phyloP scores from a whole-genome alignment of 805 yeast species.

The Ogataea saltuana region DNA sequence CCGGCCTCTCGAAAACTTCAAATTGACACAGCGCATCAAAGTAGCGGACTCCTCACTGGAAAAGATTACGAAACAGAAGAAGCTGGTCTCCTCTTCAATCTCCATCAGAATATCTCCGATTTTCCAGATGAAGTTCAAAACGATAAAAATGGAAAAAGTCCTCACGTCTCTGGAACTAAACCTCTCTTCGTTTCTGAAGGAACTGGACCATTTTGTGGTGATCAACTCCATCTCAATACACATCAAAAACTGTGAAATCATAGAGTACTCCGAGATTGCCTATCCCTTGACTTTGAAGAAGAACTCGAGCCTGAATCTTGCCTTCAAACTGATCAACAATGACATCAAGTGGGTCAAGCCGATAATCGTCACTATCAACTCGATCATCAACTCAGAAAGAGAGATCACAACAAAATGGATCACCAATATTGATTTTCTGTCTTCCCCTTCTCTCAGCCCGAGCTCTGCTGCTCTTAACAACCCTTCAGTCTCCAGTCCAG shows the following conservation, averaged over 20 bases:
- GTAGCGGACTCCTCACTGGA: conserved; percentile 17
- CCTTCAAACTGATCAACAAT: conserved; percentile 30
- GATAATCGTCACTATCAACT: conserved; percentile 24
- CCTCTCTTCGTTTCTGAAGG: conserved; percentile 21
- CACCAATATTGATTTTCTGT: conserved; percentile 37
- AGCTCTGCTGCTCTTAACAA: conserved; percentile 3
- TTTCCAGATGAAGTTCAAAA: conserved; percentile 32
- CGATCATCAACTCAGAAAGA: conserved; percentile 22
- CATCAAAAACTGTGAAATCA: conserved; percentile 28
- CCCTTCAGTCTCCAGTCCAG: conserved; percentile 31
- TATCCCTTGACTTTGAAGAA: conserved; percentile 35
- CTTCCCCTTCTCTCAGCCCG: conserved; percentile 11
- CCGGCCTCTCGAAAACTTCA: conserved; percentile 10
- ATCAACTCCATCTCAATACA: conserved; percentile 22
- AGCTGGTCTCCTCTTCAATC: conserved; percentile 10
- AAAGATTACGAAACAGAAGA: conserved; percentile 7
- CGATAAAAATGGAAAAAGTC: conserved; percentile 28
- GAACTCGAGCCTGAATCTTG: conserved; percentile 24
- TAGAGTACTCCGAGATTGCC: conserved; percentile 20
- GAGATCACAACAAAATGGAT: conserved; percentile 38
- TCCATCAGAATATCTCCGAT: conserved; percentile 27
- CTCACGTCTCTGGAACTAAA: conserved; percentile 30
- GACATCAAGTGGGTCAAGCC: conserved; percentile 32
- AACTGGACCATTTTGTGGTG: conserved; percentile 7
- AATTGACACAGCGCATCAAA: conserved; percentile 10